Percentiles rank a stretch among this genome's conserved stretches.
Conservation (phyloP, 345 rosid genomes). For the Salix udensis region DNA sequence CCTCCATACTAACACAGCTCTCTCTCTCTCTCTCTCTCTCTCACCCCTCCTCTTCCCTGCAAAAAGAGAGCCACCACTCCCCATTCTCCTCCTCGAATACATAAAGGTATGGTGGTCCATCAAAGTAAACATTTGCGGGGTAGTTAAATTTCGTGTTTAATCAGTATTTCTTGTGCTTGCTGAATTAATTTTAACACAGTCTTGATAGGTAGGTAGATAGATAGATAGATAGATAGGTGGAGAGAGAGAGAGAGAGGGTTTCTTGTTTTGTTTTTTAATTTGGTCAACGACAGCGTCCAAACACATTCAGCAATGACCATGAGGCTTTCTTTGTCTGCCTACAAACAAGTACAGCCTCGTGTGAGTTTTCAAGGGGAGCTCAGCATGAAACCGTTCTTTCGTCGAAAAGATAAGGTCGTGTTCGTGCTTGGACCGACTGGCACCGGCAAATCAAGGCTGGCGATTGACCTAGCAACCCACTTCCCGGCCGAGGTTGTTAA, state of each 20-base stretch:
- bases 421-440: conserved; percentile 91
- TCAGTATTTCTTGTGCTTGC: not conserved
- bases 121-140: not conserved
- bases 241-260: too few relatives aligned
- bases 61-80: not conserved
- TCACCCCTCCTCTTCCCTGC: not conserved
- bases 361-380: conserved; percentile 43
- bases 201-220: conserved; percentile 3
- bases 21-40: conserved; percentile 10
- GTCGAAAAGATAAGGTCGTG: conserved; percentile 65
- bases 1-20: not conserved
- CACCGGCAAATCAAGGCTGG: conserved; percentile 76
- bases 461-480: conserved; percentile 74
- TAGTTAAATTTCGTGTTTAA: not conserved
- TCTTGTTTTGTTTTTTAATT: not conserved
- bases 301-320: conserved; percentile 15
- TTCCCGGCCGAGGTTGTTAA: conserved; percentile 73
- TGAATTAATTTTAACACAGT: not conserved
- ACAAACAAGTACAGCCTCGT: conserved; percentile 47
- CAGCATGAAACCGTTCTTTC: conserved; percentile 41
- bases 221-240: too few relatives aligned
- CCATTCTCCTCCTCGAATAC: not conserved
- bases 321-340: conserved; percentile 43
- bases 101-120: conserved; percentile 17
- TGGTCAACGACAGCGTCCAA: not conserved